A percentile compares a stretch with the other conserved stretches of the same genome.
These are phyloP conservation scores for Ceratocystis ficicola DNA, from an alignment of 2,329 filamentous ascomycete species.

Conservation along the genomic window DNA sequence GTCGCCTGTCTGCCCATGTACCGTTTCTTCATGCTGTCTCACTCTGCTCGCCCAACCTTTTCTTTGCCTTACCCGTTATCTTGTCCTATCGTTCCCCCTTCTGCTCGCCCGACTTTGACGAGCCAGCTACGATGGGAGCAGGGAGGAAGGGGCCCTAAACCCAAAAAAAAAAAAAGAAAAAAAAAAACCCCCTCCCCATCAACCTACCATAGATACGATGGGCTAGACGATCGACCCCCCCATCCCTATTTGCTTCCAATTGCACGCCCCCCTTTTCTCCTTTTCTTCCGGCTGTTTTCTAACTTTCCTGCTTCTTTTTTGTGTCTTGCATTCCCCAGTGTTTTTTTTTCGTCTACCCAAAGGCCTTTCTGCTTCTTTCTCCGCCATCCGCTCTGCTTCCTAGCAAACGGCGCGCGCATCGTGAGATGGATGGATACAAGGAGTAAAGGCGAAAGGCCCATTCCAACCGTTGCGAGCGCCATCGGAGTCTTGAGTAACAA, in stretches of 20 bases:
- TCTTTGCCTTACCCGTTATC: neutral
- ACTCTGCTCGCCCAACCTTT: neutral
- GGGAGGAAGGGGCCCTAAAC: neutral
- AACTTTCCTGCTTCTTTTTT: neutral
- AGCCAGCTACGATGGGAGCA: neutral
- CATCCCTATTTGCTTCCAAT: neutral
- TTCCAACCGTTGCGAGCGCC: no score
- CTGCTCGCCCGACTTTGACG: conserved; percentile 1
- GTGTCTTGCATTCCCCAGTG: neutral
- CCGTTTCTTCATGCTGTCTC: neutral
- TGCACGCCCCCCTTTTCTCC: neutral
- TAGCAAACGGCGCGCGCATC: no score
- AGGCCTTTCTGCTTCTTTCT: neutral
- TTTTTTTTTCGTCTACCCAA: neutral
- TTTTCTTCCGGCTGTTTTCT: neutral
- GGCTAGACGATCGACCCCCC: neutral
- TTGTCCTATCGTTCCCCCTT: neutral
- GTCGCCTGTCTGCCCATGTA: neutral
- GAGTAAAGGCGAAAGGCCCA: no score
- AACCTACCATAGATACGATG: neutral
- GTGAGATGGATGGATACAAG: neutral
- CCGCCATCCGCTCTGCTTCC: neutral
- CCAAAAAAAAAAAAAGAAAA: neutral
- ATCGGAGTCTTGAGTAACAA: no score
- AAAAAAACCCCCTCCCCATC: neutral